Base-by-base conservation (phyloP, 169 alveolate species). In the Plasmodium vivax region DNA sequence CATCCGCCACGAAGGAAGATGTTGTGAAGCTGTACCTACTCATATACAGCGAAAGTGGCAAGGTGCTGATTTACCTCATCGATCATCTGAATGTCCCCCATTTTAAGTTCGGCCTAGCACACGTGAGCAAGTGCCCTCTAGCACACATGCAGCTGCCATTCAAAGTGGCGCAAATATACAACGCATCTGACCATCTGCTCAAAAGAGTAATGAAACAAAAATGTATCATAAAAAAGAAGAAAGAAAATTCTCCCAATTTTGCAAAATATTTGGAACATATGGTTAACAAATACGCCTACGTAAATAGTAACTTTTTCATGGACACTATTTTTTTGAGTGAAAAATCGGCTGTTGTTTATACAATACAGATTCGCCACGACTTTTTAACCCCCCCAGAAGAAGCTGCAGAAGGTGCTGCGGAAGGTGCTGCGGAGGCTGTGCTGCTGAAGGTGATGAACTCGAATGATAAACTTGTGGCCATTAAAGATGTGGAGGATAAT, bases 161-260 rank as follows among this genome's bases (percentile, higher is more conserved):
- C 47, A 92, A 92, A 73, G 38, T 83, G 32, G 8, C 36, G 14
- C 43, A 71, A 45, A 79, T 92, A 72, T 45, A 68, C 47, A 73
- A 92, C 32, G 71, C 56, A 16, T 32, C 95, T 51, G 92, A 81
- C 45, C 27, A 82, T 3, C 83, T 71, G 7, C 27, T n/a, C 23
- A 71, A 82, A 36, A 92, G 95, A 56, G 92, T 82, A 41, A 82
- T 43, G 74, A 92, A 82, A 32, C 95, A 92, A 30, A 82, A 82
- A 73, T 43, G 51, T 82, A 79, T 92, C 14, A 82, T 92, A 36
- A 54, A 82, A 68, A 92, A 92, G 58, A 92, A 92, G 27, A 92
- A 81, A 79, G 77, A 72, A 83, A n/a, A n/a, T 71, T 92, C 95
- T 10, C n/a, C 27, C 5, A 92, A 92, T 82, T 92, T 45, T 92